Evolutionary conservation across 179 eudicot genomes (phyloP).

Genomic region (Beta lomatogona): DNA sequence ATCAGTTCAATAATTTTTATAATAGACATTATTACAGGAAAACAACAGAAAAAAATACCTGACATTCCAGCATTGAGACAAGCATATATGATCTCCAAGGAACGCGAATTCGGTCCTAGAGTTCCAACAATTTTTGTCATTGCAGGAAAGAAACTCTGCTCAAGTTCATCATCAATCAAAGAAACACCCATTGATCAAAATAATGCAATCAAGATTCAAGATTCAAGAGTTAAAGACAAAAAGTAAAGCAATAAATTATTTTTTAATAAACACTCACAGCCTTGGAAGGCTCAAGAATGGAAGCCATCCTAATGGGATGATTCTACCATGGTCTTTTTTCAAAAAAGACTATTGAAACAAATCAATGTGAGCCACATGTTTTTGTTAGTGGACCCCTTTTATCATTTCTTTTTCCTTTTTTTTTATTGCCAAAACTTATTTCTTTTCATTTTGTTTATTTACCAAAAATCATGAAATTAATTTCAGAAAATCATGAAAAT

Average conservation of each 20-base stretch:
- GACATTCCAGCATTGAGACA: slow-evolving; percentile 48
- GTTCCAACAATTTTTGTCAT: slow-evolving; percentile 44
- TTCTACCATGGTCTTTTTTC: too few relatives aligned
- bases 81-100: slow-evolving; percentile 36
- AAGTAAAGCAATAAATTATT: not conserved
- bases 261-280: slow-evolving; percentile 22
- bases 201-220: not conserved
- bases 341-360: too few relatives aligned
- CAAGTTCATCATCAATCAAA: not conserved
- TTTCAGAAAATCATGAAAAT: too few relatives aligned
- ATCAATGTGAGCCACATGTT: too few relatives aligned
- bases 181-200: slow-evolving; percentile 5
- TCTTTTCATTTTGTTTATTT: too few relatives aligned
- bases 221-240: not conserved
- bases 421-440: too few relatives aligned
- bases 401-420: too few relatives aligned
- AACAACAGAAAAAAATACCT: slow-evolving; percentile 11
- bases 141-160: slow-evolving; percentile 35
- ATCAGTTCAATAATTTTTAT: not conserved
- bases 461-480: too few relatives aligned
- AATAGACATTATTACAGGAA: not conserved
- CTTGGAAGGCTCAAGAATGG: slow-evolving; percentile 42
- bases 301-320: slow-evolving; percentile 45
- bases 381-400: too few relatives aligned
- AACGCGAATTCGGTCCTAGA: slow-evolving; percentile 37